Conservation (phyloP, 2,329 filamentous ascomycete species). For the Pyrenochaeta sp. region DNA sequence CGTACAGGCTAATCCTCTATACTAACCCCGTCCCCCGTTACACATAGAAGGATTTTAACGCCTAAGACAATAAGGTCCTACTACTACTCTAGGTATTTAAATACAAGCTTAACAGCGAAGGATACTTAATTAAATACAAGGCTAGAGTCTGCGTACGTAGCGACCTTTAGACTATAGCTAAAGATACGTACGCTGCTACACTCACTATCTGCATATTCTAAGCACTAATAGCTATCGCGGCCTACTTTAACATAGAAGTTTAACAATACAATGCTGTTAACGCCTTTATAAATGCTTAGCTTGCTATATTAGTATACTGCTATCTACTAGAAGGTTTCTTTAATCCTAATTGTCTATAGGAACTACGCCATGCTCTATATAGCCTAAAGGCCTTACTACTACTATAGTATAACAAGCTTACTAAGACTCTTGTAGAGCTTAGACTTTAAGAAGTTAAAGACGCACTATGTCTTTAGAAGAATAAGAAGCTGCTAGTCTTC, state of each 20-base stretch:
- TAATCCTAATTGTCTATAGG: too few relatives aligned
- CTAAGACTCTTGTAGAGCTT: conserved; percentile 13
- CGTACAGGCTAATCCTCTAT: too few relatives aligned
- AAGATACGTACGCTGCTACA: conserved; percentile 26
- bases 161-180: conserved; percentile 13
- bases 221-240: conserved; percentile 25
- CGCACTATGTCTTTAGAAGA: conserved; percentile 14
- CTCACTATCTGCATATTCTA: conserved; percentile 25
- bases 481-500: conserved; percentile 14
- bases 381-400: conserved; percentile 24
- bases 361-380: too few relatives aligned
- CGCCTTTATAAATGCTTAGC: too few relatives aligned
- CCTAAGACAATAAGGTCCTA: conserved; percentile 13
- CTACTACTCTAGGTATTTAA: conserved; percentile 16
- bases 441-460: conserved; percentile 12
- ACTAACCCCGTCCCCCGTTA: too few relatives aligned
- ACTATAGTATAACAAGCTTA: conserved; percentile 26
- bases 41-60: conserved; percentile 18
- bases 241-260: conserved; percentile 25
- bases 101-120: conserved; percentile 21
- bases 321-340: too few relatives aligned
- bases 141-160: conserved; percentile 17
- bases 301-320: too few relatives aligned
- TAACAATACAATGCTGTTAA: conserved; percentile 27
- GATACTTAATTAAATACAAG: conserved; percentile 21